Evolutionary conservation across 306 rosid genomes (phyloP).

Genomic region (Gleditsia sinensis): DNA sequence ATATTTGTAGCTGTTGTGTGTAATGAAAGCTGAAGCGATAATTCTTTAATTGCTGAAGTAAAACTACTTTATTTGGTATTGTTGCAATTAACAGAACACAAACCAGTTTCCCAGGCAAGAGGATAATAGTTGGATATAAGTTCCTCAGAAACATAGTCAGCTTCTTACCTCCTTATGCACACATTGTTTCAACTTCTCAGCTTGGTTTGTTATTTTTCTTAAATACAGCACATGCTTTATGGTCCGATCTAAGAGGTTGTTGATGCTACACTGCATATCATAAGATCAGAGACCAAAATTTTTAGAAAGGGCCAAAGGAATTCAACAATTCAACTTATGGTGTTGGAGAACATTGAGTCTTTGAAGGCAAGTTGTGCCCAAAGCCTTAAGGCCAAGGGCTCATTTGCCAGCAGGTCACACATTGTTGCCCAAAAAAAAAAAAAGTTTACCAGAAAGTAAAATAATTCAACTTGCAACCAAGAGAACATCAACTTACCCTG

Average conservation of each 20-base stretch:
- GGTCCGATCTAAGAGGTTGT: conserved; percentile 79
- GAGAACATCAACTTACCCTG: conserved; percentile 54
- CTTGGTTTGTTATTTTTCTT: conserved; percentile 60
- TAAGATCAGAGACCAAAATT: conserved; percentile 4
- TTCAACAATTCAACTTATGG: not conserved
- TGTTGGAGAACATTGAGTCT: too few relatives aligned
- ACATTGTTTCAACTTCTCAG: conserved; percentile 62
- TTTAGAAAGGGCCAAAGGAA: not conserved
- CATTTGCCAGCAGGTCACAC: too few relatives aligned
- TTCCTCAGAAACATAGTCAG: not conserved
- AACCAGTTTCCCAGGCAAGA: not conserved
- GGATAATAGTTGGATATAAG: not conserved
- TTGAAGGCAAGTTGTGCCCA: too few relatives aligned
- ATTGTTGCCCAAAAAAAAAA: too few relatives aligned
- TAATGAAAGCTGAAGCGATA: not conserved
- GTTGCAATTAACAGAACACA: not conserved
- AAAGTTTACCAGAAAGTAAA: too few relatives aligned
- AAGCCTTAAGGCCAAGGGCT: too few relatives aligned
- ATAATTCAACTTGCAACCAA: too few relatives aligned
- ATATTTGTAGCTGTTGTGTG: not conserved
- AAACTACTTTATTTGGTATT: not conserved
- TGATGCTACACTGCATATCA: conserved; percentile 86
- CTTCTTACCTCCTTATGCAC: conserved; percentile 55
- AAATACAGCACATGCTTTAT: conserved; percentile 79
- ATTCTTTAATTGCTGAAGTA: not conserved